Percentiles rank a stretch among this genome's conserved stretches.
Conservation (phyloP, 768 basidiomycete genomes). For the Leucosporidium scottii region DNA sequence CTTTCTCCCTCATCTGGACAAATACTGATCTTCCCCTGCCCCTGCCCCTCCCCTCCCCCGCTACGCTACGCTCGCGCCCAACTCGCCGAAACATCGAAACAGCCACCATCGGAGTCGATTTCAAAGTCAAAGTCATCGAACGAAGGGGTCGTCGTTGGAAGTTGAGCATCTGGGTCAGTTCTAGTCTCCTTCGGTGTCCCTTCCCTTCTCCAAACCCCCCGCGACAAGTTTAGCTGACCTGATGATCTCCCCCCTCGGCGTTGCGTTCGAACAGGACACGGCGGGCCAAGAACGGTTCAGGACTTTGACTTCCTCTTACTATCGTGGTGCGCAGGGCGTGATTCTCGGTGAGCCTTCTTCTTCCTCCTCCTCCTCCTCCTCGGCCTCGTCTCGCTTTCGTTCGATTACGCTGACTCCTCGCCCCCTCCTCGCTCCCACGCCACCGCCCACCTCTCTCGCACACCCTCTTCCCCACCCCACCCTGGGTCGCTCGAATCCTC, state of each 20-base stretch:
- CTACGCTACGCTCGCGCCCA: constrained; percentile 64
- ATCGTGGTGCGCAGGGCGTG: constrained; percentile 54
- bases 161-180: constrained; percentile 89
- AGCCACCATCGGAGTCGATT: constrained; percentile 45
- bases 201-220: no score
- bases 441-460: no score
- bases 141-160: constrained; percentile 50
- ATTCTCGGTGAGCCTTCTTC: constrained; percentile 47
- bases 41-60: constrained; percentile 44
- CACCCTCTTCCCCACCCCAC: no score
- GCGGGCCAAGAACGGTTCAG: constrained; percentile 90
- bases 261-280: constrained; percentile 51
- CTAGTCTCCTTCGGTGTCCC: no score
- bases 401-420: no score
- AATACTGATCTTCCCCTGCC: constrained; percentile 12
- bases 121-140: constrained; percentile 44
- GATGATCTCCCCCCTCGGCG: no score
- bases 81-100: not conserved
- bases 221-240: no score
- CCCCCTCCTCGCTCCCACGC: not conserved
- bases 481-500: no score
- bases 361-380: no score
- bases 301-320: constrained; percentile 91
- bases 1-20: constrained; percentile 43
- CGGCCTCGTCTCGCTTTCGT: no score